Conservation (phyloP, 2,329 filamentous ascomycete genomes). For the Colletotrichum liaoningense region DNA sequence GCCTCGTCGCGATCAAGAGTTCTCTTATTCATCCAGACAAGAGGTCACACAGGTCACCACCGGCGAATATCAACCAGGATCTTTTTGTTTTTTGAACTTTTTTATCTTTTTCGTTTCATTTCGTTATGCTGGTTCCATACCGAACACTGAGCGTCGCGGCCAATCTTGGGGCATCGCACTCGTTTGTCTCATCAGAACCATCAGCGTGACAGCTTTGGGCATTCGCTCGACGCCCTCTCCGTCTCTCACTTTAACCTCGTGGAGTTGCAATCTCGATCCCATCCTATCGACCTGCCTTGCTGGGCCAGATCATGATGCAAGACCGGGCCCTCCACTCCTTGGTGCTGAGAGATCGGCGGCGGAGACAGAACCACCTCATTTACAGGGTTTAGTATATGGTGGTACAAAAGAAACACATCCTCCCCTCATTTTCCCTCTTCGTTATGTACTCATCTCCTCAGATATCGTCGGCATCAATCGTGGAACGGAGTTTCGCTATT, state of each 20-base stretch:
- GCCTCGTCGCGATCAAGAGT: constrained; percentile 1
- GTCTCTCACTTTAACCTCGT: constrained; percentile 80
- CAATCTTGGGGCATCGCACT: constrained; percentile 28
- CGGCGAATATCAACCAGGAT: constrained; percentile 4
- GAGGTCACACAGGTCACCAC: constrained; percentile 19
- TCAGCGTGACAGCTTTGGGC: constrained; percentile 49
- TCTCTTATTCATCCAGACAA: constrained; percentile 5
- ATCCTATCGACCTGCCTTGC: constrained; percentile 25
- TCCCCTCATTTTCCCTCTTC: constrained; percentile 41
- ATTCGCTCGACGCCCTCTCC: constrained; percentile 73
- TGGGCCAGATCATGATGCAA: constrained; percentile 33
- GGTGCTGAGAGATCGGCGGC: constrained; percentile 74
- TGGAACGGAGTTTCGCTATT: constrained; percentile 58
- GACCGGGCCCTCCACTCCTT: constrained; percentile 69
- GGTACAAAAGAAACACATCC: constrained; percentile 62
- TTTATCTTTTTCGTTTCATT: constrained; percentile 27
- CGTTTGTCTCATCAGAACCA: constrained; percentile 38
- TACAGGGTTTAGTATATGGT: constrained; percentile 54
- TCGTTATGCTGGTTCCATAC: constrained; percentile 27
- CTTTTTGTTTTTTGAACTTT: constrained; percentile 25
- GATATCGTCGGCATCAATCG: constrained; percentile 34
- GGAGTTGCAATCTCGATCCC: constrained; percentile 58
- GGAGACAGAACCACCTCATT: constrained; percentile 70
- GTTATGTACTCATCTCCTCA: constrained; percentile 37
- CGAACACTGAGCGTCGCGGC: constrained; percentile 29